Evolutionary conservation across 1,139 yeast genomes (phyloP).

Genomic region (Yamadazyma diospyri): DNA sequence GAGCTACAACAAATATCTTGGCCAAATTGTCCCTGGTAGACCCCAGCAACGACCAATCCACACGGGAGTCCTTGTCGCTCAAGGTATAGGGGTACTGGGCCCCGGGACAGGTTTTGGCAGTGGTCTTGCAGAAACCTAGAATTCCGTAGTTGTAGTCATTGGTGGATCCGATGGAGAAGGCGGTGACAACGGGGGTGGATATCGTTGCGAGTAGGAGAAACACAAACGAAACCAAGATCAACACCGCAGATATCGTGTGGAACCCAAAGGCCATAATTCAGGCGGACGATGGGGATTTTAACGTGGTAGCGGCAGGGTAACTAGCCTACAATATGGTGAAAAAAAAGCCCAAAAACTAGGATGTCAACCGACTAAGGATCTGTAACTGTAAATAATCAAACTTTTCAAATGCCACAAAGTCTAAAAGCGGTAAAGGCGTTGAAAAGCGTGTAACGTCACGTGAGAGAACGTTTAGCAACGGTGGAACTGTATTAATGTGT

Average conservation of each 20-base stretch:
- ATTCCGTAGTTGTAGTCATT: constrained; percentile 70
- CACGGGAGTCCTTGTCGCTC: constrained; percentile 17
- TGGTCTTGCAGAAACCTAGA: constrained; percentile 67
- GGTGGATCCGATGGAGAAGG: constrained; percentile 36
- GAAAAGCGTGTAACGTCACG: too few relatives aligned
- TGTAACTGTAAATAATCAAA: too few relatives aligned
- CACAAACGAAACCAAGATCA: constrained; percentile 40
- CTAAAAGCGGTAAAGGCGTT: too few relatives aligned
- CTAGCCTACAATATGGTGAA: too few relatives aligned
- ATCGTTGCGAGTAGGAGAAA: constrained; percentile 51
- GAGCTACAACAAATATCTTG: constrained; percentile 71
- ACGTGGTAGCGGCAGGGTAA: too few relatives aligned
- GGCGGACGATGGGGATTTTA: neutral
- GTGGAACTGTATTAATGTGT: too few relatives aligned
- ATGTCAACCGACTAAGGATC: too few relatives aligned
- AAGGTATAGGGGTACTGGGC: constrained; percentile 35
- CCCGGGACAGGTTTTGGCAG: constrained; percentile 44
- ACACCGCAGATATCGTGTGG: constrained; percentile 27
- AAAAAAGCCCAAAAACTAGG: too few relatives aligned
- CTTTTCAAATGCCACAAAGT: neutral
- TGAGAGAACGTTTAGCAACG: too few relatives aligned
- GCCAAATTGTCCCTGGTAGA: constrained; percentile 63
- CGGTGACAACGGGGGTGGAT: constrained; percentile 41
- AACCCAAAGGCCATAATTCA: constrained; percentile 17
- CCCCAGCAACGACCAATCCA: constrained; percentile 24